These are phyloP conservation scores for Epichloe coenophiala DNA, from an alignment of 2,329 filamentous ascomycete genomes.

Conservation along the genomic window DNA sequence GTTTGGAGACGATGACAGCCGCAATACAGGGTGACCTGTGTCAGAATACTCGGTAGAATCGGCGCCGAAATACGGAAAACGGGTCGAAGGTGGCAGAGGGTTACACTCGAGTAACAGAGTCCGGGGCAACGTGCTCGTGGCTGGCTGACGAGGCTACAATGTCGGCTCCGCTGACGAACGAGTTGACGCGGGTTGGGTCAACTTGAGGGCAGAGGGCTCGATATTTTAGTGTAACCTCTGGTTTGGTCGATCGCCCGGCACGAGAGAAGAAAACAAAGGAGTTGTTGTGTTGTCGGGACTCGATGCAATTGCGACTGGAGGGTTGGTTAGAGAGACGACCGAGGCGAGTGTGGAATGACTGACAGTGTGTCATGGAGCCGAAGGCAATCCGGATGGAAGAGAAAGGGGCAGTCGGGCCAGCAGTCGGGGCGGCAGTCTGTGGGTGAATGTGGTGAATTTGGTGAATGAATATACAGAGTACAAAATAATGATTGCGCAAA, in stretches of 20 bases:
- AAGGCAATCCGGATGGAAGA: too few relatives aligned
- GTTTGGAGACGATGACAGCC: background rate
- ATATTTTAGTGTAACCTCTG: background rate
- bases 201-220: background rate
- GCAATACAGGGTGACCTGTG: background rate
- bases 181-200: background rate
- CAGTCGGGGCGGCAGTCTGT: too few relatives aligned
- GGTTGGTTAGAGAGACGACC: background rate
- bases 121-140: conserved; percentile 2
- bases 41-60: background rate
- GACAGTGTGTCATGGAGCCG: too few relatives aligned
- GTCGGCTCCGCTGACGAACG: conserved; percentile 1
- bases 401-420: too few relatives aligned
- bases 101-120: background rate
- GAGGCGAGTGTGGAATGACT: too few relatives aligned
- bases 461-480: too few relatives aligned
- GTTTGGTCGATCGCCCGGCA: background rate
- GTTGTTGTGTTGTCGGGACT: too few relatives aligned
- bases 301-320: background rate
- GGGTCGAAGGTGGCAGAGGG: background rate
- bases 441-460: too few relatives aligned
- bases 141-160: conserved; percentile 4
- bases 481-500: too few relatives aligned
- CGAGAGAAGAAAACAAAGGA: background rate
- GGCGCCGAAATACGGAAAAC: conserved; percentile 1